phyloP scores from a whole-genome alignment of 495 filamentous ascomycete genomes.

The Emericellopsis terricola region DNA sequence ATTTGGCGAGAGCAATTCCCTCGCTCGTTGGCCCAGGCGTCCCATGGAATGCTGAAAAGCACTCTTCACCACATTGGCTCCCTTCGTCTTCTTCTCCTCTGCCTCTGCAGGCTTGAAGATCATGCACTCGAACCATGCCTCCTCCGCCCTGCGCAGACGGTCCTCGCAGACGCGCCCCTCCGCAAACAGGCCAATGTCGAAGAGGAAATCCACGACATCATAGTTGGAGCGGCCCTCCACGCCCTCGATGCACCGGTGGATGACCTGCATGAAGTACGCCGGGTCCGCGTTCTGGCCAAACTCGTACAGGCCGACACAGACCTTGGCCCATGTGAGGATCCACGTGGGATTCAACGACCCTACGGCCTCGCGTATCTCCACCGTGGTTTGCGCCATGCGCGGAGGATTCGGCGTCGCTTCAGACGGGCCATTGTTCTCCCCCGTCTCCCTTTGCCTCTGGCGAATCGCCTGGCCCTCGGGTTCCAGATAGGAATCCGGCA shows the following conservation, averaged over 20 bases:
- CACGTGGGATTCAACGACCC: constrained; percentile 14
- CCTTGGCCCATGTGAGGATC: constrained; percentile 12
- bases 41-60: too few species aligned
- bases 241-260: neutral
- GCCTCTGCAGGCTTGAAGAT: neutral
- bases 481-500: too few species aligned
- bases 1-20: too few species aligned
- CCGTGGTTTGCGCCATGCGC: too few species aligned
- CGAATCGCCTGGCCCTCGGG: too few species aligned
- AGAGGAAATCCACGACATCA: constrained; percentile 10
- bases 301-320: constrained; percentile 13
- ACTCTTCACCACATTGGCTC: too few species aligned
- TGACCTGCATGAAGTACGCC: constrained; percentile 1
- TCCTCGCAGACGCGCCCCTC: constrained; percentile 6
- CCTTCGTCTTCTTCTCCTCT: too few species aligned
- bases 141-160: neutral
- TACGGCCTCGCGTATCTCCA: constrained; percentile 26
- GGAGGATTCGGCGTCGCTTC: too few species aligned
- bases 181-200: constrained; percentile 7
- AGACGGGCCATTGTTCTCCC: too few species aligned
- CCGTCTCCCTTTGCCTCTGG: too few species aligned
- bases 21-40: too few species aligned
- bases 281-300: constrained; percentile 6
- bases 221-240: constrained; percentile 1
- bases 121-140: neutral